Evolutionary conservation across 1,284 basidiomycete genomes (phyloP).

Genomic region (Moesziomyces sp.): DNA sequence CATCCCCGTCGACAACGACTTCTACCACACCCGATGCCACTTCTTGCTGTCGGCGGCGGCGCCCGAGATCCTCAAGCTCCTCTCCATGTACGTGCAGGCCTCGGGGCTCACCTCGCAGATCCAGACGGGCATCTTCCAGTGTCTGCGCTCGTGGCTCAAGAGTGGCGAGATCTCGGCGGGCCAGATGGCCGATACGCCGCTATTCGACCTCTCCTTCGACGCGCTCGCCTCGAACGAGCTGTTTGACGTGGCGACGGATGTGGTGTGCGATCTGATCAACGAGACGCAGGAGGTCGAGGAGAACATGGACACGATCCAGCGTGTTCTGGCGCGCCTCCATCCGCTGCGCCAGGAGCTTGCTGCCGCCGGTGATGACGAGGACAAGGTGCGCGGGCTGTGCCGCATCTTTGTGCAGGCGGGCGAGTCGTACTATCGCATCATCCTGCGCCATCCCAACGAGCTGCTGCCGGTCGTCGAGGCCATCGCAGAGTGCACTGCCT

Average conservation of each 20-base stretch:
- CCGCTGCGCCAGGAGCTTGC: conserved; percentile 52
- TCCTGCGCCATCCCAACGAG: conserved; percentile 86
- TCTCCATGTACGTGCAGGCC: conserved; percentile 90
- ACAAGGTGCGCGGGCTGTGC: conserved; percentile 88
- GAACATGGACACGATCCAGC: conserved; percentile 86
- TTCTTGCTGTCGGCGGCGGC: conserved; percentile 72
- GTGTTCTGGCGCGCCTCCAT: conserved; percentile 76
- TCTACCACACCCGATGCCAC: conserved; percentile 70
- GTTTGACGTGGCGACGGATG: conserved; percentile 91
- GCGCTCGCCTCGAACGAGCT: conserved; percentile 74
- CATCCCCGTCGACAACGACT: conserved; percentile 89
- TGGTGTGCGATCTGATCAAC: conserved; percentile 93
- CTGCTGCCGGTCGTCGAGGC: conserved; percentile 95
- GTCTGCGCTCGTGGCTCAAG: conserved; percentile 85
- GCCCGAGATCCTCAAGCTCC: conserved; percentile 78
- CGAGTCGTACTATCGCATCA: conserved; percentile 90
- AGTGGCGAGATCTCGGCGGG: conserved; percentile 83
- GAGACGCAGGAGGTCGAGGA: conserved; percentile 98
- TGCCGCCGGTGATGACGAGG: conserved; percentile 74
- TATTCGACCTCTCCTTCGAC: conserved; percentile 75
- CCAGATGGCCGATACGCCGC: conserved; percentile 79
- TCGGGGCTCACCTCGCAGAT: conserved; percentile 82
- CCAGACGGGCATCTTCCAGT: conserved; percentile 87
- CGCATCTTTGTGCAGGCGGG: conserved; percentile 95
- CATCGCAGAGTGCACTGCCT: conserved; percentile 91